Percentiles rank a stretch among this genome's conserved stretches.
phyloP scores from a whole-genome alignment of 495 filamentous ascomycete genomes.

The Neurospora sp. region DNA sequence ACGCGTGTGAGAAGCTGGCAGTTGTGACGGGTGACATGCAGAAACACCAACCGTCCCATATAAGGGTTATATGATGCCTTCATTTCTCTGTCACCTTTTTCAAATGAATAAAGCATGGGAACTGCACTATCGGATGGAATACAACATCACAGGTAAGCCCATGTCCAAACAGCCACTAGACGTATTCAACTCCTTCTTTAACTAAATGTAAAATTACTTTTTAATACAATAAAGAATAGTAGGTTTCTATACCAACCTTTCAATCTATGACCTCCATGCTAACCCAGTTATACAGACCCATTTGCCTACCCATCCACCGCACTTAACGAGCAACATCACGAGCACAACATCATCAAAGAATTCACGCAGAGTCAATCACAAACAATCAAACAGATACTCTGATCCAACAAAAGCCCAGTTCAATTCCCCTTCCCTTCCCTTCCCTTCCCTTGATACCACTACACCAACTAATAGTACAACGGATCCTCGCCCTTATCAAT shows the following conservation, averaged over 20 bases:
- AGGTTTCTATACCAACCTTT: background rate
- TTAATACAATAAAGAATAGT: no score
- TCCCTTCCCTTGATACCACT: background rate
- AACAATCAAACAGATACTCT: no score
- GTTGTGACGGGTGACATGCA: background rate
- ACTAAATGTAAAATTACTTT: no score
- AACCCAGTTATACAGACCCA: background rate
- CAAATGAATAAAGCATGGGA: no score
- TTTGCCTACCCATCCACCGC: background rate
- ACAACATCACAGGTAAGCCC: no score
- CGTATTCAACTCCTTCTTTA: no score
- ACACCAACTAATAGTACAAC: background rate
- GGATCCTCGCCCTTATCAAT: constrained; percentile 14
- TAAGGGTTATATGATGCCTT: no score
- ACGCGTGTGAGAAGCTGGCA: background rate
- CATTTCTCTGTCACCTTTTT: no score
- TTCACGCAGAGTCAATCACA: background rate
- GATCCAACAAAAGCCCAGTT: background rate
- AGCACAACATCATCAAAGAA: background rate
- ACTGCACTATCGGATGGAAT: no score
- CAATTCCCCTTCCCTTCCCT: background rate
- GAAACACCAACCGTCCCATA: no score
- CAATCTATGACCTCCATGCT: background rate
- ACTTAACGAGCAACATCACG: background rate
- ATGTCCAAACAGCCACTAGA: no score